Conservation (phyloP, 2,329 filamentous ascomycete genomes). For the Ophiostoma sp. region DNA sequence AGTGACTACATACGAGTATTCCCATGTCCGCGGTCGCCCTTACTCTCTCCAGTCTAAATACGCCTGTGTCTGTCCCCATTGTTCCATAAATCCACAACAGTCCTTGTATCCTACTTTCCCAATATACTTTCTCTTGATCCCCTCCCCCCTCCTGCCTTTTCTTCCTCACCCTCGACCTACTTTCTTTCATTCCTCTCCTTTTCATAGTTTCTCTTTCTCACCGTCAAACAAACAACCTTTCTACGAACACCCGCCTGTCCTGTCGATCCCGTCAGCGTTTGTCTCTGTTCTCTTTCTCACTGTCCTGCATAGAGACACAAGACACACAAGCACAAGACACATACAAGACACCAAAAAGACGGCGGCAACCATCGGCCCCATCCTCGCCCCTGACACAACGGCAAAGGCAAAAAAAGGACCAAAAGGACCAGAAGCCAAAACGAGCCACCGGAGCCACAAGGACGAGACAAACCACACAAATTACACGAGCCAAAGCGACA, state of each 20-base stretch:
- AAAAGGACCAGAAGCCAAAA: not conserved
- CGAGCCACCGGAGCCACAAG: not conserved
- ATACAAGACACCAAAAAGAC: not conserved
- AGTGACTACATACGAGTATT: not conserved
- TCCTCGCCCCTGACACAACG: slow-evolving; percentile 7
- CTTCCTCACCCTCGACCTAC: not conserved
- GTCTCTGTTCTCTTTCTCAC: not conserved
- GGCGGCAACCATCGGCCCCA: not conserved
- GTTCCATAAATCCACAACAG: not conserved
- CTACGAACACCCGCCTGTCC: not conserved
- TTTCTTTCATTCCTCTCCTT: not conserved
- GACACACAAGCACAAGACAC: not conserved
- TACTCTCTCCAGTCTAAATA: slow-evolving; percentile 17
- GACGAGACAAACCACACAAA: not conserved
- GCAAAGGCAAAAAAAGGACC: slow-evolving; percentile 3
- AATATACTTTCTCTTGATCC: slow-evolving; percentile 1
- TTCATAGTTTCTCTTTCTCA: not conserved
- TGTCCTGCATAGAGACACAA: not conserved
- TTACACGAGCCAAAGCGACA: not conserved
- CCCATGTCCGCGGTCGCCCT: slow-evolving; percentile 17
- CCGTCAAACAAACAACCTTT: not conserved
- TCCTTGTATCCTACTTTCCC: slow-evolving; percentile 9
- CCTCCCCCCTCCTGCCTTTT: not conserved
- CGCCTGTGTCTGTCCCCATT: not conserved
- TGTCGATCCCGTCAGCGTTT: not conserved